Conservation (phyloP, 225 moss, liverwort and hornwort genomes). For the Marchantia polymorpha region DNA sequence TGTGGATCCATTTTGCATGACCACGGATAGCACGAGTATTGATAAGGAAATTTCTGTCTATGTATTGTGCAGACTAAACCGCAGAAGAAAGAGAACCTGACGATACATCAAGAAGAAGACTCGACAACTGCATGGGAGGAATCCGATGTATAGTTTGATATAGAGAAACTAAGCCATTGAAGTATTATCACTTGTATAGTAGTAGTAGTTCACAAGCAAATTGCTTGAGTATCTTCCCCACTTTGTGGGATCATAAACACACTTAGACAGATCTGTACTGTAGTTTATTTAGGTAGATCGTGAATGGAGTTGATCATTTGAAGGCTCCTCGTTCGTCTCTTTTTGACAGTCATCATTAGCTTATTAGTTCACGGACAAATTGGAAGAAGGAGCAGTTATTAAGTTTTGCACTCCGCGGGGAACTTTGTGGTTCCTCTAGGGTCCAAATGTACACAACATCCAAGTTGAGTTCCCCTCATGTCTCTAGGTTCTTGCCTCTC, state of each 20-base stretch:
- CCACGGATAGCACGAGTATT: neutral
- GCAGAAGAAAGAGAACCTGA: neutral
- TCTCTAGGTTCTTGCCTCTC: no score
- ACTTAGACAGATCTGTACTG: neutral
- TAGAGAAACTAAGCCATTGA: neutral
- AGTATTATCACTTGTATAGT: neutral
- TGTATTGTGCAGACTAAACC: neutral
- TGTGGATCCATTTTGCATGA: neutral
- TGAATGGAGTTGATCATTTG: neutral
- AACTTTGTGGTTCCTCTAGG: neutral
- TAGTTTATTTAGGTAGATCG: neutral
- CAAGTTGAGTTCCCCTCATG: no score
- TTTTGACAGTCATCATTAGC: neutral
- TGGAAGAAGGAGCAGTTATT: neutral
- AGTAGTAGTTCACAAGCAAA: neutral
- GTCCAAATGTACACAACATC: neutral
- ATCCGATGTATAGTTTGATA: no score
- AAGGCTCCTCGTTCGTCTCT: neutral
- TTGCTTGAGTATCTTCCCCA: neutral
- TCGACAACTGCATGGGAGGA: neutral
- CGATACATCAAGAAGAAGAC: slow-evolving; percentile 10
- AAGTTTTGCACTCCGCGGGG: neutral
- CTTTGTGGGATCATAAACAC: neutral
- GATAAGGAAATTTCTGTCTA: neutral
- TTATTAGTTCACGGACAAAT: neutral